Percentiles rank a stretch among this genome's conserved stretches.
Evolutionary conservation across 345 rosid genomes (phyloP).

Genomic region (Toxicodendron radicans): DNA sequence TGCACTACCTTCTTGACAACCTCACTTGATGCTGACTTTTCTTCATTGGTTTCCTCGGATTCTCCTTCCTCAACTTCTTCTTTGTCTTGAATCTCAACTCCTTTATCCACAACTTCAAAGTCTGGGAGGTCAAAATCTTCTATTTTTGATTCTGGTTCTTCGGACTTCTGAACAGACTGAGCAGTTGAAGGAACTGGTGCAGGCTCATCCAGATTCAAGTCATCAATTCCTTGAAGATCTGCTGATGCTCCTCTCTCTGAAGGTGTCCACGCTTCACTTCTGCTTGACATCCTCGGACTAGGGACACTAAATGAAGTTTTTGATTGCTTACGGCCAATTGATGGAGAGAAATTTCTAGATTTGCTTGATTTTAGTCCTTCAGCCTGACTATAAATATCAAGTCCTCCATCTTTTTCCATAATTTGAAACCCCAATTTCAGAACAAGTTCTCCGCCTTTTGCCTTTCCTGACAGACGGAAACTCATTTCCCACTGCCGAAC

Average conservation of each 20-base stretch:
- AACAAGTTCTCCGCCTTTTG: conserved; percentile 85
- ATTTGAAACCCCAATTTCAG: conserved; percentile 86
- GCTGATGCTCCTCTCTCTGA: conserved; percentile 31
- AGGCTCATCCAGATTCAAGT: conserved; percentile 84
- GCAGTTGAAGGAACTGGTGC: conserved; percentile 36
- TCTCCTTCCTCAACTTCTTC: conserved; percentile 32
- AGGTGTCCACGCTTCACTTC: conserved; percentile 69
- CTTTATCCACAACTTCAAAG: conserved; percentile 86
- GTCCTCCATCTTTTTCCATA: conserved; percentile 94
- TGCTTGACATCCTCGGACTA: conserved; percentile 73
- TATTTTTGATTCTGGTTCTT: conserved; percentile 43
- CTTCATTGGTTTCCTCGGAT: conserved; percentile 47
- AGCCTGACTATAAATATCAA: conserved; percentile 72
- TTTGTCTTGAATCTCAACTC: conserved; percentile 76
- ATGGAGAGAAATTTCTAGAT: conserved; percentile 40
- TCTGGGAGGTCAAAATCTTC: conserved; percentile 73
- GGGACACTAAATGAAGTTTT: conserved; percentile 86
- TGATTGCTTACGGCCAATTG: conserved; percentile 74
- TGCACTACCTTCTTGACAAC: conserved; percentile 69
- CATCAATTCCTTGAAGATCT: conserved; percentile 79
- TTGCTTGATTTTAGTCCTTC: too few relatives aligned
- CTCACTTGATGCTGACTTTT: conserved; percentile 50
- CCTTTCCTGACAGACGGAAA: conserved; percentile 78
- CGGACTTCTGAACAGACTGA: conserved; percentile 30
- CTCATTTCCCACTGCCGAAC: conserved; percentile 89